These are phyloP conservation scores for Suillus clintonianus DNA, from an alignment of 768 basidiomycete genomes.

Conservation along the genomic window DNA sequence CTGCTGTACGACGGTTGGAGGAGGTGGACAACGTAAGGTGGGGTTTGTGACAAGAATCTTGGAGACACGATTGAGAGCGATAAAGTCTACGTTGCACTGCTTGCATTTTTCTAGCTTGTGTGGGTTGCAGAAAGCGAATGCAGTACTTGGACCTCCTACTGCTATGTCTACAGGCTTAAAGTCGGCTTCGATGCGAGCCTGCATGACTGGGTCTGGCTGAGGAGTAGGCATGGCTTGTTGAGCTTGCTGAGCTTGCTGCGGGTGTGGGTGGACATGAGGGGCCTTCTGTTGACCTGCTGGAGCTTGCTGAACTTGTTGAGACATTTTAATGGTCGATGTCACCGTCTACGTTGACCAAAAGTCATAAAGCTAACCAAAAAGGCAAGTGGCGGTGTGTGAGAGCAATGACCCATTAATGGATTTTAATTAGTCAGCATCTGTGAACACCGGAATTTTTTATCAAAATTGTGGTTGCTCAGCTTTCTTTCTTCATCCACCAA, in stretches of 20 bases:
- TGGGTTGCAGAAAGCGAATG: conserved; percentile 57
- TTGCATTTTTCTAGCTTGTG: conserved; percentile 78
- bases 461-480: conserved; percentile 12
- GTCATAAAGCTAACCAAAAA: neutral
- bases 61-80: conserved; percentile 73
- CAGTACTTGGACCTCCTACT: conserved; percentile 53
- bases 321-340: conserved; percentile 42
- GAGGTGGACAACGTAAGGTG: conserved; percentile 75
- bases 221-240: conserved; percentile 48
- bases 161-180: conserved; percentile 59
- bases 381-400: conserved; percentile 12
- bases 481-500: conserved; percentile 30
- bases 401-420: neutral
- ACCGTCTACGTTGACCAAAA: neutral
- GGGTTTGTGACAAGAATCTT: conserved; percentile 70
- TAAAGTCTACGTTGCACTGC: conserved; percentile 73
- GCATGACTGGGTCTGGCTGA: conserved; percentile 68
- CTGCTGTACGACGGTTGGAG: conserved; percentile 72
- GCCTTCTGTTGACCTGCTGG: conserved; percentile 43
- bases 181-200: conserved; percentile 76
- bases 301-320: conserved; percentile 64
- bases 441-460: conserved; percentile 25
- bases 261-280: conserved; percentile 43
- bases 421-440: conserved; percentile 27
- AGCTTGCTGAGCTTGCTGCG: conserved; percentile 35